phyloP scores from a whole-genome alignment of 805 yeast species.

The Saccharomyces jurei region DNA sequence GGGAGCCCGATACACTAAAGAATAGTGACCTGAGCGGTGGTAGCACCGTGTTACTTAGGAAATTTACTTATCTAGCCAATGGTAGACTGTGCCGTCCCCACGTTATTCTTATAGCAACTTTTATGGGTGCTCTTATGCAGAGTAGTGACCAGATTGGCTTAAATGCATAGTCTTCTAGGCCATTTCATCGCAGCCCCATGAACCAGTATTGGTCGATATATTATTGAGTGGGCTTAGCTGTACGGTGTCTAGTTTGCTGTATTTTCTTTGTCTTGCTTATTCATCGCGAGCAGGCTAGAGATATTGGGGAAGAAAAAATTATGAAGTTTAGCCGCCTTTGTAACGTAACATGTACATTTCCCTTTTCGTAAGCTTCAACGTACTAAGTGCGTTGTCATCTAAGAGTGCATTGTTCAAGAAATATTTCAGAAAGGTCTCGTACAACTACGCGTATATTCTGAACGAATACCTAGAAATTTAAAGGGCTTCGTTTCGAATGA shows the following conservation, averaged over 20 bases:
- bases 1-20: not conserved
- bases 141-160: not conserved
- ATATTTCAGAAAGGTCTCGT: no score
- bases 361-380: not conserved
- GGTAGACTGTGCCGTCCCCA: not conserved
- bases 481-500: no score
- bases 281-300: not conserved
- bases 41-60: not conserved
- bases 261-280: not conserved
- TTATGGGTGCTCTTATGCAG: not conserved
- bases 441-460: no score
- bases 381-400: not conserved
- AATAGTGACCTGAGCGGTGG: not conserved
- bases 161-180: not conserved
- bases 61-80: not conserved
- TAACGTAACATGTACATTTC: not conserved
- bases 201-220: not conserved
- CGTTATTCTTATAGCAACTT: not conserved
- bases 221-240: not conserved
- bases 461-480: no score
- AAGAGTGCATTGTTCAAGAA: not conserved
- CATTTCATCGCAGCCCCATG: not conserved
- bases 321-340: not conserved
- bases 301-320: no score
- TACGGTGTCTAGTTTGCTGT: not conserved